Conservation (phyloP, 768 basidiomycete genomes). For the Tulasnella sp. region DNA sequence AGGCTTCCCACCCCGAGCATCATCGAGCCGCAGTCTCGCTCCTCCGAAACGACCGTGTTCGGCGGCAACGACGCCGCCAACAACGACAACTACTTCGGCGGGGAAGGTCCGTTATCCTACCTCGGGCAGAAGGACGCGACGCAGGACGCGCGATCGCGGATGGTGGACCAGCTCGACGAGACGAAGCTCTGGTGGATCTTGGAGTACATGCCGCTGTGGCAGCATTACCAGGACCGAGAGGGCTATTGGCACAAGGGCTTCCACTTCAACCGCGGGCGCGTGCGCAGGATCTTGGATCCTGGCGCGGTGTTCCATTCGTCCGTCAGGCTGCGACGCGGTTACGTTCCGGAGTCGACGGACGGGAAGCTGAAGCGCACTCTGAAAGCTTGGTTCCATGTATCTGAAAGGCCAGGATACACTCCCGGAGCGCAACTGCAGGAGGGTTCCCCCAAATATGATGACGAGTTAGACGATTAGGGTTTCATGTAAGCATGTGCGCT, state of each 20-base stretch:
- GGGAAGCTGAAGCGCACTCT: not conserved
- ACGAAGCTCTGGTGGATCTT: constrained; percentile 23
- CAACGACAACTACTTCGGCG: too few species aligned
- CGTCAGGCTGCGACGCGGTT: not conserved
- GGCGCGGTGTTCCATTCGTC: not conserved
- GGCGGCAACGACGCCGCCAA: too few species aligned
- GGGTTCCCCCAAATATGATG: too few species aligned
- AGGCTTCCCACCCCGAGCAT: not conserved
- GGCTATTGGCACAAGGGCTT: constrained; percentile 15
- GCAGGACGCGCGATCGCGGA: not conserved
- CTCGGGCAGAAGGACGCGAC: not conserved
- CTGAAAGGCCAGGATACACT: not conserved
- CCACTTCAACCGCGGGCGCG: not conserved
- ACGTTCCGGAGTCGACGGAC: not conserved
- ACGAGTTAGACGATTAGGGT: too few species aligned
- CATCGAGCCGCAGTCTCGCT: constrained; percentile 46
- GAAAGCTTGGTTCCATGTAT: not conserved
- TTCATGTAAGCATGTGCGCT: too few species aligned
- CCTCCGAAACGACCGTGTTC: not conserved
- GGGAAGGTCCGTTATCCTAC: constrained; percentile 3
- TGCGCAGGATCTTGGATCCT: not conserved
- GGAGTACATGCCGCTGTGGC: constrained; percentile 20
- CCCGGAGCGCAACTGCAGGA: too few species aligned
- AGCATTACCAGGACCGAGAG: constrained; percentile 16
- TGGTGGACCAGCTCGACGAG: constrained; percentile 3